phyloP scores from a whole-genome alignment of 345 rosid genomes.

The Triadica sebifera region DNA sequence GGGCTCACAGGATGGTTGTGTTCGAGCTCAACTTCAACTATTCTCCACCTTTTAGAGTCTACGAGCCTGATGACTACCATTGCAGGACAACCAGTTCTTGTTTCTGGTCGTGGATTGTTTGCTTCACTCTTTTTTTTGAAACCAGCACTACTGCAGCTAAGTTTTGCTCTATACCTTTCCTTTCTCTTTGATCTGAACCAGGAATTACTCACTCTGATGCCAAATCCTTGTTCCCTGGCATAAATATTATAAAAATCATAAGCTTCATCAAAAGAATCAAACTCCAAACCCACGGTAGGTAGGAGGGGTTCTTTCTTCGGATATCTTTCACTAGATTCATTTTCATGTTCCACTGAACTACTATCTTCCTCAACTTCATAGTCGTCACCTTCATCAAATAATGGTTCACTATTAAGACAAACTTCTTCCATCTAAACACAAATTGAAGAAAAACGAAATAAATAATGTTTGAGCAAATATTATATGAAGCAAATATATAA shows the following conservation, averaged over 20 bases:
- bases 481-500: neutral
- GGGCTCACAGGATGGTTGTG: constrained; percentile 48
- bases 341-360: constrained; percentile 19
- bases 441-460: constrained; percentile 1
- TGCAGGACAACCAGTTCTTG: constrained; percentile 53
- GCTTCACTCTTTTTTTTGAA: constrained; percentile 56
- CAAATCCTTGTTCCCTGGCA: constrained; percentile 50
- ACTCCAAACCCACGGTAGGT: constrained; percentile 50
- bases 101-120: constrained; percentile 46
- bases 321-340: constrained; percentile 24
- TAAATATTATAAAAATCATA: constrained; percentile 43
- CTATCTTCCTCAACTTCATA: constrained; percentile 36
- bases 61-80: constrained; percentile 44
- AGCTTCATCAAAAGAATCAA: constrained; percentile 48
- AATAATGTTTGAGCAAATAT: neutral
- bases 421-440: constrained; percentile 52
- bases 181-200: constrained; percentile 49
- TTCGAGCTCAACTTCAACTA: constrained; percentile 46
- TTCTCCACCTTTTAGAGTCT: constrained; percentile 49
- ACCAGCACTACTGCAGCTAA: constrained; percentile 55
- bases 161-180: constrained; percentile 51
- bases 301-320: constrained; percentile 20
- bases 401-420: constrained; percentile 49
- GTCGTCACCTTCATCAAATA: constrained; percentile 38
- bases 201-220: constrained; percentile 49